Percentiles rank a stretch among this genome's conserved stretches.
Evolutionary conservation across 306 rosid species (phyloP).

Genomic region (Comarum palustre): DNA sequence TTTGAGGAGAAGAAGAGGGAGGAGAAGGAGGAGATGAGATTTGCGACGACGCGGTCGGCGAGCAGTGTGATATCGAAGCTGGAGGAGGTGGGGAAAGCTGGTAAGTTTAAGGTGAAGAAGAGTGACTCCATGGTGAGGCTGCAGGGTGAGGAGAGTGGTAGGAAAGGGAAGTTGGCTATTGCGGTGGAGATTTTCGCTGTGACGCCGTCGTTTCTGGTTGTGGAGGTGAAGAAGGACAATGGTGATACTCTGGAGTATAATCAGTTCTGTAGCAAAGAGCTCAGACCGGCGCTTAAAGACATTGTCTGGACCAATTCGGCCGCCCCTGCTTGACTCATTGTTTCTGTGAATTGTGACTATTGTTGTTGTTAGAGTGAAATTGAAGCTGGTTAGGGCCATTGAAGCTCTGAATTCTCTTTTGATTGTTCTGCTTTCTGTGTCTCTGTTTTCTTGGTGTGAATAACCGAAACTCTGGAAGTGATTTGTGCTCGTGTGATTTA

Average conservation of each 20-base stretch:
- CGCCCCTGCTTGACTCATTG: slow-evolving; percentile 27
- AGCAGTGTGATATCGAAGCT: slow-evolving; percentile 82
- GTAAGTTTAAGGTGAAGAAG: slow-evolving; percentile 62
- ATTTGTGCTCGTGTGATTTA: not conserved
- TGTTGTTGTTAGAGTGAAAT: not conserved
- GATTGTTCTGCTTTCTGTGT: not conserved
- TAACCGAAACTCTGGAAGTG: not conserved
- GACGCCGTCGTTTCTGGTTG: slow-evolving; percentile 76
- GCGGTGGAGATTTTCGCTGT: slow-evolving; percentile 80
- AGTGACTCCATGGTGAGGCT: slow-evolving; percentile 70
- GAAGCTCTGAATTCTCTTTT: not conserved
- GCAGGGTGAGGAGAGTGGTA: slow-evolving; percentile 59
- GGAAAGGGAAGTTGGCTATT: slow-evolving; percentile 72
- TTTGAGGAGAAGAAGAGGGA: slow-evolving; percentile 81
- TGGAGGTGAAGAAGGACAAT: slow-evolving; percentile 81
- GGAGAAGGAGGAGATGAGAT: slow-evolving; percentile 78
- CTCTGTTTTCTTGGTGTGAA: not conserved
- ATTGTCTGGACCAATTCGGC: slow-evolving; percentile 62
- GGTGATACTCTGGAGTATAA: slow-evolving; percentile 89
- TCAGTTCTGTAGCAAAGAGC: slow-evolving; percentile 87
- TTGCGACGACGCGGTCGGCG: slow-evolving; percentile 71
- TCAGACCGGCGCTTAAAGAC: slow-evolving; percentile 88
- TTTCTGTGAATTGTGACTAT: not conserved
- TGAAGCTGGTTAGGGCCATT: not conserved
- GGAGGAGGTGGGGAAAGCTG: slow-evolving; percentile 73